Evolutionary conservation across 306 rosid genomes (phyloP).

Genomic region (Glycine latifolia): DNA sequence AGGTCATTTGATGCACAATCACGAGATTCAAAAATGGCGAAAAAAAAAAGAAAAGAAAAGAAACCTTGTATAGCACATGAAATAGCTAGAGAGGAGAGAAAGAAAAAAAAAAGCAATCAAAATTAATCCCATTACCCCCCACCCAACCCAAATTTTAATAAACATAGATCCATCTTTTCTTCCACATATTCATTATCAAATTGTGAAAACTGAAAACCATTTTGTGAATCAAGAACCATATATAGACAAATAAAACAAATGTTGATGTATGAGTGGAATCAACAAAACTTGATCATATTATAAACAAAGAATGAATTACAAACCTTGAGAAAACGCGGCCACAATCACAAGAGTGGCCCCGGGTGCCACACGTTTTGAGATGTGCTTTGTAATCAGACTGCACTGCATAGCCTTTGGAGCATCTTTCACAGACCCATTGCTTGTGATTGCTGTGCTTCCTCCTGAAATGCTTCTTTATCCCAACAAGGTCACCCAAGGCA

Average conservation of each 20-base stretch:
- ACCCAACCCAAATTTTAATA: constrained; percentile 30
- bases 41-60: not conserved
- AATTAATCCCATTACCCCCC: constrained; percentile 13
- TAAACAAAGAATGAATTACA: no score
- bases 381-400: constrained; percentile 98
- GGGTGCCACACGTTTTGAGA: constrained; percentile 96
- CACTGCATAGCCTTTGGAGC: constrained; percentile 94
- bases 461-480: constrained; percentile 93
- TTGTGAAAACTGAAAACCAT: constrained; percentile 2
- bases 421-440: constrained; percentile 94
- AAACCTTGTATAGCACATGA: not conserved
- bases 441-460: constrained; percentile 93
- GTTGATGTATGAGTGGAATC: not conserved
- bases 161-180: constrained; percentile 21
- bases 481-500: constrained; percentile 97
- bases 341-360: constrained; percentile 98
- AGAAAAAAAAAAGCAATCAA: not conserved
- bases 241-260: not conserved
- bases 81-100: constrained; percentile 11
- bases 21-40: constrained; percentile 19
- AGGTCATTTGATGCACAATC: constrained; percentile 35
- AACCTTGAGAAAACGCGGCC: constrained; percentile 96
- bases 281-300: no score
- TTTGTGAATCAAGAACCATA: constrained; percentile 31
- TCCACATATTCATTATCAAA: not conserved